These are phyloP conservation scores for Sporothrix sp. DNA, from an alignment of 2,329 filamentous ascomycete species.

Conservation along the genomic window DNA sequence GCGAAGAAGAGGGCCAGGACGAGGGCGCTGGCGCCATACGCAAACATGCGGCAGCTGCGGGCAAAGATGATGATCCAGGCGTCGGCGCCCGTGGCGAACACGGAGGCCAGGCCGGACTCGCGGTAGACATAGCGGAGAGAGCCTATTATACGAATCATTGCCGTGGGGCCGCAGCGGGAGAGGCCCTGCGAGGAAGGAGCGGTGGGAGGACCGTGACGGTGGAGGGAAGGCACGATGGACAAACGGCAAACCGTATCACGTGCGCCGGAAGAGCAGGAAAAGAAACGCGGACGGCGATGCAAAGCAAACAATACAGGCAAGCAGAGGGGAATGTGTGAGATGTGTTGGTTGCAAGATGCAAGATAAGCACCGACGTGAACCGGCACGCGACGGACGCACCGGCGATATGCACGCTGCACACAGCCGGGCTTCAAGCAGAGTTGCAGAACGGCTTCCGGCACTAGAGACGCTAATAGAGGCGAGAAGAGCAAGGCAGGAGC, in stretches of 20 bases:
- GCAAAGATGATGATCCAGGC: conserved; percentile 45
- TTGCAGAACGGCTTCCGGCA: conserved; percentile 2
- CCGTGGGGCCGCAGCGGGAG: not conserved
- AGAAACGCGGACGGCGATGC: too few relatives aligned
- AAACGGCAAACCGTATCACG: too few relatives aligned
- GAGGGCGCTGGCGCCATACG: conserved; percentile 52
- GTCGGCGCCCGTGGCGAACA: conserved; percentile 38
- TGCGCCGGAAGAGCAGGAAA: too few relatives aligned
- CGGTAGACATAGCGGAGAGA: conserved; percentile 18
- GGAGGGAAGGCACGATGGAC: too few relatives aligned
- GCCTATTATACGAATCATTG: conserved; percentile 12
- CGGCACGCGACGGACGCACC: not conserved
- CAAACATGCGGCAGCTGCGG: conserved; percentile 47
- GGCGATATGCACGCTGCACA: too few relatives aligned
- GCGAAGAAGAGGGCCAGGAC: conserved; percentile 54
- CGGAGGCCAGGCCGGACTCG: conserved; percentile 39
- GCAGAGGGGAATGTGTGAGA: not conserved
- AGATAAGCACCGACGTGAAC: not conserved
- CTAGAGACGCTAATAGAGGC: not conserved
- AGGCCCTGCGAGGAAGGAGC: not conserved
- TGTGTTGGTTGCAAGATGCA: not conserved
- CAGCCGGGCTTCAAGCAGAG: not conserved
- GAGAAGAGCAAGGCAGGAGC: not conserved
- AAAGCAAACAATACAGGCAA: too few relatives aligned
- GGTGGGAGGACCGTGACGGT: not conserved